Base-by-base conservation (phyloP, 371 early-diverging fungal genomes). In the Saksenaea vasiformis region DNA sequence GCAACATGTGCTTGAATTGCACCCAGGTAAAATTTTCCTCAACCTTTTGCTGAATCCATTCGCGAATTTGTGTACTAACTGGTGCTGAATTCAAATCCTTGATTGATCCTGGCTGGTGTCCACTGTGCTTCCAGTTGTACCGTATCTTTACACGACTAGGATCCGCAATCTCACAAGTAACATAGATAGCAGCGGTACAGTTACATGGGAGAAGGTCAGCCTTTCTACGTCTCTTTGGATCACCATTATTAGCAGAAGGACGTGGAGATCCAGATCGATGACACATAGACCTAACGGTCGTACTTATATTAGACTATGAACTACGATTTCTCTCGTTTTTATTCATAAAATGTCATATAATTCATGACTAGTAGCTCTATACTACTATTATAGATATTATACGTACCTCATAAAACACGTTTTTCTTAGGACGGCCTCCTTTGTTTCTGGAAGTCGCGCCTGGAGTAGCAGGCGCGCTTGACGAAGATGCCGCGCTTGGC, bases 1-100 rank as follows among this genome's bases (percentile, higher is more conserved):
- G 62, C 15, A 62, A 19, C 10, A 62, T 44, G 15, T 14, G 31
- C 56, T 62, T 62, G 38, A 62, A 56, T 11, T 55, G 38, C 1
- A 14, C 14, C 62, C 56, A 56, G 3, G 27, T 62, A 13, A 62
- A 22, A 38, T 56, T 54, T 9, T 41, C 28, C 26, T 39, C 28
- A 5, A 62, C 62, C 36, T 43, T 43, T 13, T 7, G 7, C n/a
- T 43, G 43, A n/a, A 43, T 43, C 43, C 43, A 43, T 15, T 43
- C 43, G 15, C 43, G 43, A 4, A 43, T 43, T n/a, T 15, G 15
- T 9, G 43, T 7, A 43, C 13, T 43, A 15, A 43, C 17, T n/a
- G 43, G n/a, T 43, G 43, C 5, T n/a, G 43, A 43, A 43, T 7
- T 43, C 7, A 43, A 3, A 43, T 43, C 43, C 15, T 4, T 17